Evolutionary conservation across 805 yeast species (phyloP).

Genomic region (Barnettozyma vustinii): DNA sequence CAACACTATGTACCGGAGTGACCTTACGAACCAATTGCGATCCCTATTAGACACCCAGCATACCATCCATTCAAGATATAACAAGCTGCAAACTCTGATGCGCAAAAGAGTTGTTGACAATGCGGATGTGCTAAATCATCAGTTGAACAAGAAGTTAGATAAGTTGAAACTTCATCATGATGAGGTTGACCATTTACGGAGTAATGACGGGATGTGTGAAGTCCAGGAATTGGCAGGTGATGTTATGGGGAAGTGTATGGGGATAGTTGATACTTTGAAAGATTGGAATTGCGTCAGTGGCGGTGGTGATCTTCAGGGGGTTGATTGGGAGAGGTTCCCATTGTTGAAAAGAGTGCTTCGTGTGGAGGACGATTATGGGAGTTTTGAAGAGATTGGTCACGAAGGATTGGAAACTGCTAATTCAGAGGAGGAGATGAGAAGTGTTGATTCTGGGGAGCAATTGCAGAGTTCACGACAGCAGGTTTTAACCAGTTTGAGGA

Average conservation of each 20-base stretch:
- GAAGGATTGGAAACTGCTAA: background rate
- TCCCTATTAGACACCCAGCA: constrained; percentile 2
- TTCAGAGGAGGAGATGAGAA: background rate
- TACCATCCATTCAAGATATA: constrained; percentile 1
- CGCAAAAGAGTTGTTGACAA: constrained; percentile 1
- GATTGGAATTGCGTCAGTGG: constrained; percentile 1
- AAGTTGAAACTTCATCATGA: constrained; percentile 8
- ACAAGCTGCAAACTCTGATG: constrained; percentile 1
- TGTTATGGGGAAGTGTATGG: constrained; percentile 19
- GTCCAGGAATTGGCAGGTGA: constrained; percentile 2
- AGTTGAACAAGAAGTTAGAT: constrained; percentile 13
- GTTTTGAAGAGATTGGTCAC: constrained; percentile 3
- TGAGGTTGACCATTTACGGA: constrained; percentile 2
- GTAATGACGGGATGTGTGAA: constrained; percentile 3
- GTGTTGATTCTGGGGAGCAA: background rate
- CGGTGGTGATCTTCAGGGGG: background rate
- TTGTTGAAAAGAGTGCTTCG: constrained; percentile 2
- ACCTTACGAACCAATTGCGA: constrained; percentile 1
- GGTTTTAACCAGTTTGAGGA: background rate
- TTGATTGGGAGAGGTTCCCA: constrained; percentile 5
- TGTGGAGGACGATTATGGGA: background rate
- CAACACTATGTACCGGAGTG: constrained; percentile 3
- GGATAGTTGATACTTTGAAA: constrained; percentile 6
- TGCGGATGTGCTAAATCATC: constrained; percentile 8
- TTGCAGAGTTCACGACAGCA: background rate